Evolutionary conservation across 2,329 filamentous ascomycete genomes (phyloP).

Genomic region (Xylaria sp.): DNA sequence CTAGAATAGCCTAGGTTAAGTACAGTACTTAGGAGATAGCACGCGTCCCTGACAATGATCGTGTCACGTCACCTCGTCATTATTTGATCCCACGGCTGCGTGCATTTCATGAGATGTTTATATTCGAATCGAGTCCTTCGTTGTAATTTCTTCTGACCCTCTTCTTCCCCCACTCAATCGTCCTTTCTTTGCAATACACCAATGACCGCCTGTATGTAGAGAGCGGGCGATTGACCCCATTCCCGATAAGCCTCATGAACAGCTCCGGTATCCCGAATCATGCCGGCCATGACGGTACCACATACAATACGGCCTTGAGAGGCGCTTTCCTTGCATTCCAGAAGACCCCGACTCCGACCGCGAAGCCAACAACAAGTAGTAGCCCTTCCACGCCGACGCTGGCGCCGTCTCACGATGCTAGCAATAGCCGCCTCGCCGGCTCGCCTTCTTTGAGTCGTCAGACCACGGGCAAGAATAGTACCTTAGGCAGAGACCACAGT

Average conservation of each 20-base stretch:
- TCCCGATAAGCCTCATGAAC: conserved; percentile 36
- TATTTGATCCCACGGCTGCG: neutral
- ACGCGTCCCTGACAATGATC: neutral
- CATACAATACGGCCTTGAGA: conserved; percentile 50
- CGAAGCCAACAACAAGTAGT: conserved; percentile 24
- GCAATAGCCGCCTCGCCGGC: conserved; percentile 39
- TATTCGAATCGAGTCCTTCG: neutral
- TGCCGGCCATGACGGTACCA: conserved; percentile 38
- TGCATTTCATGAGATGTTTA: neutral
- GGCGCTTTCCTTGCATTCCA: conserved; percentile 63
- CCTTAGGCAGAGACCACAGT: conserved; percentile 30
- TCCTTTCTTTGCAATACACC: neutral
- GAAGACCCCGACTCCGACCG: conserved; percentile 43
- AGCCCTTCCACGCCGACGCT: conserved; percentile 13
- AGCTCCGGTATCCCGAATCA: conserved; percentile 34
- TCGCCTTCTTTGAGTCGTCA: conserved; percentile 43
- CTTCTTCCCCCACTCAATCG: neutral
- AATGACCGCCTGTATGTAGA: conserved; percentile 29
- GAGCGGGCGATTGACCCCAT: conserved; percentile 23
- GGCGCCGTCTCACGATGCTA: neutral
- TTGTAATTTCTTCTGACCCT: neutral
- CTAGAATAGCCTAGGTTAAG: no score
- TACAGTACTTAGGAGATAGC: neutral
- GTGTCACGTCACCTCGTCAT: conserved; percentile 12
- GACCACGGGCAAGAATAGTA: conserved; percentile 47